Base-by-base conservation (phyloP, 2,329 filamentous ascomycete genomes). In the Claviceps maximensis region DNA sequence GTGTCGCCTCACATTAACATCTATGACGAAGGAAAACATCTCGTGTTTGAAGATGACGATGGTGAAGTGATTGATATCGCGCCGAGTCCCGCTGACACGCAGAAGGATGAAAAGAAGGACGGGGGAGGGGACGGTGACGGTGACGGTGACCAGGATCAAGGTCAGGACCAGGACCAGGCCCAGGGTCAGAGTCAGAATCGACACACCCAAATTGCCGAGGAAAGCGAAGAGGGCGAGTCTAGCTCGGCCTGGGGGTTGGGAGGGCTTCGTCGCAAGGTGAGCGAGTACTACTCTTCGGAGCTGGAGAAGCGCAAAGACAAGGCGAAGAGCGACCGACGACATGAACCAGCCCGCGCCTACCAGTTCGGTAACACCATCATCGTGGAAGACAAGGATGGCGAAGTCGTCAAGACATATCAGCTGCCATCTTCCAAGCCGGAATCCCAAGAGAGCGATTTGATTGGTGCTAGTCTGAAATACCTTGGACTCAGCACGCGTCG, bases 331-430 rank as follows among this genome's bases (percentile, higher is more conserved):
- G 79, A 83, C 40, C 75, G 79, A 51, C 78, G 73, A 58, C 77
- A 82, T 58, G 85, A 86, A 53, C 86, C 87, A 13, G 88, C 88
- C n/a, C 74, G 84, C 48, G 87, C 87, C 5, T 94, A 90, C 64
- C 87, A 90, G 59, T 91, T 89, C 62, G 88, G 88, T 57, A 90
- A 88, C 64, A 90, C 78, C 45, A 88, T 94, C 58, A 91, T 94
- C 63, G 86, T 94, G 17, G 87, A 94, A 69, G 87, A 94, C 57
- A 85, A 87, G 65, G 84, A 90, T 60, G 87, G 87, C 45, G 88
- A 94, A 65, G 88, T 94, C 33, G 79, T 94, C 64, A 90, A 90
- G 71, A 83, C 87, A 53, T 90, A 89, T 63, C 83, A 90, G 57
- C 77, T 91, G 29, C 83, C 85, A 1, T 70, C 75, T 0, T 68